These are phyloP conservation scores for Cystobasidium ongulense DNA, from an alignment of 768 basidiomycete species.

Conservation along the genomic window DNA sequence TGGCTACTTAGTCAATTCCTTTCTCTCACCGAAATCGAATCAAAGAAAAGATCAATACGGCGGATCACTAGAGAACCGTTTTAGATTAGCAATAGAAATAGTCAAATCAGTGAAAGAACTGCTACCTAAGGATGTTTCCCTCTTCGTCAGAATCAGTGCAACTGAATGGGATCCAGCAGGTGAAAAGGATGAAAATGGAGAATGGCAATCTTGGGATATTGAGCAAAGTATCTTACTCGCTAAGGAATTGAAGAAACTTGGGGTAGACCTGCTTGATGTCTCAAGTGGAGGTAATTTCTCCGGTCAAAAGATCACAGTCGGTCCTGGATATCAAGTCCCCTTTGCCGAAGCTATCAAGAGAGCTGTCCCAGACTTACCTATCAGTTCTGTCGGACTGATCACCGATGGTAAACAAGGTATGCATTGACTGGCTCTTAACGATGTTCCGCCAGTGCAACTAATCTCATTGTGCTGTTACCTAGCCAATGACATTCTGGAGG, in stretches of 20 bases:
- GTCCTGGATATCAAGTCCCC: conserved; percentile 61
- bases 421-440: neutral
- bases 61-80: conserved; percentile 59
- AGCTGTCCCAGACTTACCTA: conserved; percentile 49
- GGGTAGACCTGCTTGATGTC: conserved; percentile 69
- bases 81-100: conserved; percentile 60
- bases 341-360: conserved; percentile 62
- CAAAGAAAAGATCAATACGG: conserved; percentile 63
- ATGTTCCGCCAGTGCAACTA: too few species aligned
- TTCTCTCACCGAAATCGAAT: conserved; percentile 69
- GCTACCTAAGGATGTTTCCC: conserved; percentile 57
- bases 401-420: conserved; percentile 52
- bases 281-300: conserved; percentile 61
- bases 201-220: conserved; percentile 65
- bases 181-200: conserved; percentile 53
- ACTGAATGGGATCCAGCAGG: conserved; percentile 59
- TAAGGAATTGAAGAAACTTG: conserved; percentile 49
- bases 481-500: conserved; percentile 43
- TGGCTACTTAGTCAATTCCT: conserved; percentile 56
- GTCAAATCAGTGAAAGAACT: conserved; percentile 52
- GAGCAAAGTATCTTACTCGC: conserved; percentile 62
- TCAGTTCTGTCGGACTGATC: conserved; percentile 67
- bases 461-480: too few species aligned
- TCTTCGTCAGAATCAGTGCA: conserved; percentile 65
- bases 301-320: conserved; percentile 53